Percentiles rank a stretch among this genome's conserved stretches.
Evolutionary conservation across 2,329 filamentous ascomycete species (phyloP).

Genomic region (Bisporella sp.): DNA sequence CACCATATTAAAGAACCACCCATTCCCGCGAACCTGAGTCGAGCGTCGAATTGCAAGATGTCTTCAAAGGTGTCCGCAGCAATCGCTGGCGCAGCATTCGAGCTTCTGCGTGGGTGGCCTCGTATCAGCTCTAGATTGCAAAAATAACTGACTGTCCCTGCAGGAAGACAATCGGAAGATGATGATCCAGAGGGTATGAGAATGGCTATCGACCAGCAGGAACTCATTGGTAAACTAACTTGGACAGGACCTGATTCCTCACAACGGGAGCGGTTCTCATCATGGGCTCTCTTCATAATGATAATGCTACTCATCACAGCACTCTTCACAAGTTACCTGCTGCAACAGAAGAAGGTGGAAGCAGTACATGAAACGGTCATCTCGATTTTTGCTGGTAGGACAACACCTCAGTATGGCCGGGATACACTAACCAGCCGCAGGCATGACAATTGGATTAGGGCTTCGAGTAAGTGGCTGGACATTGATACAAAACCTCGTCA

Average conservation of each 20-base stretch:
- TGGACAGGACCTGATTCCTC: conserved; percentile 66
- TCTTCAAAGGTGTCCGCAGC: conserved; percentile 20
- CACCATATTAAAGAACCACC: background rate
- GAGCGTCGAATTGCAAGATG: background rate
- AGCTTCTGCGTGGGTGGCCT: conserved; percentile 27
- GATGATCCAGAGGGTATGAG: conserved; percentile 22
- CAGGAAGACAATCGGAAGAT: conserved; percentile 25
- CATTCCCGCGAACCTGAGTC: background rate
- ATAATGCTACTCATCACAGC: conserved; percentile 90
- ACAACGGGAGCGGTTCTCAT: conserved; percentile 89
- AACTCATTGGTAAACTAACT: conserved; percentile 13
- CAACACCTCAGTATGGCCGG: conserved; percentile 1
- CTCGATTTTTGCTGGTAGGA: conserved; percentile 86
- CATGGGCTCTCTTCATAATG: conserved; percentile 95
- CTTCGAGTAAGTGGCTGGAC: conserved; percentile 75
- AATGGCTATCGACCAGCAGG: conserved; percentile 3
- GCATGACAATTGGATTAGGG: conserved; percentile 90
- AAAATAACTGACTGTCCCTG: conserved; percentile 14
- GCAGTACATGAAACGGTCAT: conserved; percentile 97
- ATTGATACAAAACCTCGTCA: conserved; percentile 83
- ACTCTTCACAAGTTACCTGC: conserved; percentile 93
- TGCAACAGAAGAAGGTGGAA: conserved; percentile 95
- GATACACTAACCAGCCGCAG: conserved; percentile 37
- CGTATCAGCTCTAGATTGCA: background rate
- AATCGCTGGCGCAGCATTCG: conserved; percentile 22